Evolutionary conservation across 805 yeast genomes (phyloP).

Genomic region (Saccharomyces mikatae): DNA sequence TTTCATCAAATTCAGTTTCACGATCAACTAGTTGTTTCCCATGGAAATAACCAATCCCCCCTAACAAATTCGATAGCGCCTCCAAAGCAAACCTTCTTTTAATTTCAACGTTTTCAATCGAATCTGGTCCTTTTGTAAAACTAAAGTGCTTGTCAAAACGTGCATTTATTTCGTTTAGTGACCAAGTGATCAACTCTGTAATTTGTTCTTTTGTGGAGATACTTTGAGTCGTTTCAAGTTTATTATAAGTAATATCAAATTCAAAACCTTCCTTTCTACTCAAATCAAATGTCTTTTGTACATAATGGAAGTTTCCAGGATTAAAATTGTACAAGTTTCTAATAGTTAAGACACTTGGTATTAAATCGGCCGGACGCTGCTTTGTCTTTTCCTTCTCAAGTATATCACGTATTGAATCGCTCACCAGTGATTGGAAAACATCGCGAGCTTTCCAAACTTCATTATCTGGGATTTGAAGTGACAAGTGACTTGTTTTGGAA

Average conservation of each 20-base stretch:
- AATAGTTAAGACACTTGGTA: conserved; percentile 42
- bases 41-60: conserved; percentile 82
- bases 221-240: conserved; percentile 35
- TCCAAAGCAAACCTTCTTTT: conserved; percentile 63
- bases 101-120: conserved; percentile 11
- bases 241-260: conserved; percentile 59
- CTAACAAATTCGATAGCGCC: conserved; percentile 71
- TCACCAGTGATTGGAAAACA: conserved; percentile 57
- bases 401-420: conserved; percentile 55
- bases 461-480: conserved; percentile 63
- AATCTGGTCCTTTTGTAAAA: conserved; percentile 25
- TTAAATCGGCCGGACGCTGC: conserved; percentile 22
- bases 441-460: conserved; percentile 74
- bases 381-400: conserved; percentile 12
- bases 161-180: conserved; percentile 27
- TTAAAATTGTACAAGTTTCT: conserved; percentile 50
- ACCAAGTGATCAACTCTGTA: conserved; percentile 13
- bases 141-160: conserved; percentile 49
- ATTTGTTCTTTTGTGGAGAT: conserved; percentile 25
- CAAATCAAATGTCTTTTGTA: conserved; percentile 72
- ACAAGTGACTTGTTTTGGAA: conserved; percentile 51
- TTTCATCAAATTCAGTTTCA: conserved; percentile 57
- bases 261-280: conserved; percentile 40
- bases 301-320: conserved; percentile 66
- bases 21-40: conserved; percentile 82